Evolutionary conservation across 192 early-diverging fungal genomes (phyloP).

Genomic region (Rhizophagus prolifer): DNA sequence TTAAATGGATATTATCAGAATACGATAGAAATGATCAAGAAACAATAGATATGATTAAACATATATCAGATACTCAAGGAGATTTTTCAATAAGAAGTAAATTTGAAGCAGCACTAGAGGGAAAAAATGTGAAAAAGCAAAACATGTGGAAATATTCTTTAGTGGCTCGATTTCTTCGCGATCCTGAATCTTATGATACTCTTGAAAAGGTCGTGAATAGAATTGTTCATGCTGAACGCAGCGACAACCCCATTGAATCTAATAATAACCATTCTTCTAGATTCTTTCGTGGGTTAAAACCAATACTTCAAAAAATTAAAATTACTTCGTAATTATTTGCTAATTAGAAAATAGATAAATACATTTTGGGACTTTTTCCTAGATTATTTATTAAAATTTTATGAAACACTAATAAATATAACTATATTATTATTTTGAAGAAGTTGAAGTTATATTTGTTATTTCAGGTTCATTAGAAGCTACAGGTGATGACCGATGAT

Average conservation of each 20-base stretch:
- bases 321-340: background rate
- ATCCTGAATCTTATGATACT: background rate
- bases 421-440: background rate
- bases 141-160: slow-evolving; percentile 20
- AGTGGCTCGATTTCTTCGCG: background rate
- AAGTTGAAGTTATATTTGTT: background rate
- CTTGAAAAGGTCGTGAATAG: slow-evolving; percentile 2
- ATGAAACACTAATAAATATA: background rate
- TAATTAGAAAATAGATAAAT: background rate
- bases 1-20: slow-evolving; percentile 20
- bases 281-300: background rate
- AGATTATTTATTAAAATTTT: too few species aligned
- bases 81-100: slow-evolving; percentile 11
- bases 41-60: background rate
- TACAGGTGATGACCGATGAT: background rate
- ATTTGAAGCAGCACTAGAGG: slow-evolving; percentile 9
- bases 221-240: slow-evolving; percentile 1
- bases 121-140: background rate
- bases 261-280: background rate
- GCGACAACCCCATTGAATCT: background rate
- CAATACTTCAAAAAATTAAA: background rate
- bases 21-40: background rate
- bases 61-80: slow-evolving; percentile 1
- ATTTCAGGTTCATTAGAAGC: background rate
- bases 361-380: too few species aligned